Percentiles rank a stretch among this genome's conserved stretches.
phyloP scores from a whole-genome alignment of 257 asterid species.

The Haberlea rhodopensis region DNA sequence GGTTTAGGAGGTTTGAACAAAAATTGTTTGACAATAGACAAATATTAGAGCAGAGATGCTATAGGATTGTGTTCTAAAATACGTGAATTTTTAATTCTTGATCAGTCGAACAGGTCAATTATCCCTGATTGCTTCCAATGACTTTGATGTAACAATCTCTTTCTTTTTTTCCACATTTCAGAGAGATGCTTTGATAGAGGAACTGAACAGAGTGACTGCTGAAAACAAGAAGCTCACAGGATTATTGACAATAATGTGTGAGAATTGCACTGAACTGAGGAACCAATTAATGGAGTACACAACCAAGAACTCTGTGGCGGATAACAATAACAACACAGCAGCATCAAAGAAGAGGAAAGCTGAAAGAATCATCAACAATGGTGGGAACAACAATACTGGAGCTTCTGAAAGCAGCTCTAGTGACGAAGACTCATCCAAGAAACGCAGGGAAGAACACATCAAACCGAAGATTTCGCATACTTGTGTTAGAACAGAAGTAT shows the following conservation, averaged over 20 bases:
- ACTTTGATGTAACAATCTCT: background rate
- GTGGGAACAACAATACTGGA: constrained; percentile 18
- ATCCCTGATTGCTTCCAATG: background rate
- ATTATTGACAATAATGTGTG: constrained; percentile 50
- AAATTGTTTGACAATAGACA: background rate
- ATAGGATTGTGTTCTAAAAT: background rate
- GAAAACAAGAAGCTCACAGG: constrained; percentile 81
- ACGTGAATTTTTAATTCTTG: background rate
- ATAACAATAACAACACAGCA: background rate
- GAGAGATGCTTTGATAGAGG: constrained; percentile 66
- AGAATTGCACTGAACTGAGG: constrained; percentile 56
- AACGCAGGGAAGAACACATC: constrained; percentile 44
- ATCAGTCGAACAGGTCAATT: background rate
- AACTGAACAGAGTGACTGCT: constrained; percentile 57
- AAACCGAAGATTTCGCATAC: constrained; percentile 53
- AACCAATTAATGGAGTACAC: constrained; percentile 41
- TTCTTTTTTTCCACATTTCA: constrained; percentile 14
- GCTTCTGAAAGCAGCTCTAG: constrained; percentile 61
- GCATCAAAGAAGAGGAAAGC: constrained; percentile 55
- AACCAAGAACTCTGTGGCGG: constrained; percentile 32
- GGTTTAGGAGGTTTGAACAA: background rate
- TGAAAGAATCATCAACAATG: constrained; percentile 24
- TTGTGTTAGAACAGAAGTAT: constrained; percentile 51
- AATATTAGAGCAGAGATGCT: background rate
- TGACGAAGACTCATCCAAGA: constrained; percentile 63